A percentile compares a stretch with the other conserved stretches of the same genome.
These are phyloP conservation scores for Austroboletus festivus DNA, from an alignment of 768 basidiomycete genomes.

Conservation along the genomic window DNA sequence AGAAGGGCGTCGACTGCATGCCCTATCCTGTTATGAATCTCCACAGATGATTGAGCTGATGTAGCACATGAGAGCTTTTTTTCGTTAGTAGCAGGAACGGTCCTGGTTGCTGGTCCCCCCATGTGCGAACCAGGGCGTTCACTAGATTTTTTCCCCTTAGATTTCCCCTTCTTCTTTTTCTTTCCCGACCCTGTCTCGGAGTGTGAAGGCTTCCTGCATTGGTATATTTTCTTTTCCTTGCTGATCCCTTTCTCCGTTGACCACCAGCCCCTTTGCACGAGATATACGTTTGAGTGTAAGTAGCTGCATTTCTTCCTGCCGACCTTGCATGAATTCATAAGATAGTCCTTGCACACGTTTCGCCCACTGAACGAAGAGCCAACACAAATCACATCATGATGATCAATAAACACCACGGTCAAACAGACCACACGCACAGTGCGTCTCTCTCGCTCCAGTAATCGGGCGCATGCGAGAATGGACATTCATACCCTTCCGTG, in stretches of 20 bases:
- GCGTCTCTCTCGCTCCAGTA: conserved; percentile 52
- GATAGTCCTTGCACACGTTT: conserved; percentile 46
- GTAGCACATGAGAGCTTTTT: too few species aligned
- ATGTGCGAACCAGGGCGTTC: too few species aligned
- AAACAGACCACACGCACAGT: conserved; percentile 37
- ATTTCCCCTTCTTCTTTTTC: too few species aligned
- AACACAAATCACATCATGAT: not conserved
- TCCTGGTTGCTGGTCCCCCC: too few species aligned
- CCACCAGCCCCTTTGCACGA: conserved; percentile 51
- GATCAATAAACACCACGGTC: too few species aligned
- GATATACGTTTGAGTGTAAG: conserved; percentile 43
- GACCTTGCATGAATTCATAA: conserved; percentile 41
- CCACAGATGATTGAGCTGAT: too few species aligned
- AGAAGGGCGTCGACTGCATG: too few species aligned
- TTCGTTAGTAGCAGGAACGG: too few species aligned
- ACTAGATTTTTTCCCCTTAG: too few species aligned
- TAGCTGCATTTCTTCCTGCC: conserved; percentile 42
- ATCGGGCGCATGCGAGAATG: conserved; percentile 54
- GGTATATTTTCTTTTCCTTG: not conserved
- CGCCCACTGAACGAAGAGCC: conserved; percentile 46
- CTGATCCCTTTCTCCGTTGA: conserved; percentile 11
- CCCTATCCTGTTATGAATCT: too few species aligned
- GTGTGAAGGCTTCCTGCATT: too few species aligned
- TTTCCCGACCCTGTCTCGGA: too few species aligned
- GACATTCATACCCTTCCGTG: conserved; percentile 38